These are phyloP conservation scores for Geum urbanum DNA, from an alignment of 306 rosid species.

Conservation along the genomic window DNA sequence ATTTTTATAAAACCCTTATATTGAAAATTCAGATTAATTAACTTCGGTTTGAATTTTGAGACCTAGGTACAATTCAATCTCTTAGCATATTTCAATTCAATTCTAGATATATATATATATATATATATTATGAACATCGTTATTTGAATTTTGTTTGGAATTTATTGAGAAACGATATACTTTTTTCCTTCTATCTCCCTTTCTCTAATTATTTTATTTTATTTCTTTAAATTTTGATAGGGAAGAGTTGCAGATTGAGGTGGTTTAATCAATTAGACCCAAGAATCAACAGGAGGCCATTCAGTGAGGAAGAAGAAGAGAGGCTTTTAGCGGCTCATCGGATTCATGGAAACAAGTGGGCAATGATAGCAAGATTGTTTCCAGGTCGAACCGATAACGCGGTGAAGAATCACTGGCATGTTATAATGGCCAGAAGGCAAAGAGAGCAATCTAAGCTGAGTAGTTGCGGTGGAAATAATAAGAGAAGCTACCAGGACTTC, in stretches of 20 bases:
- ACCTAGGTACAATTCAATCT: too few relatives aligned
- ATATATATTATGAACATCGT: too few relatives aligned
- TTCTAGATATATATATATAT: too few relatives aligned
- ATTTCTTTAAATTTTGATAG: conserved; percentile 24
- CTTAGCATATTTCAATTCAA: too few relatives aligned
- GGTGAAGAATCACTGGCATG: conserved; percentile 99
- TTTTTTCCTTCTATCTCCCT: background rate
- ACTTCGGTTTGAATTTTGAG: too few relatives aligned
- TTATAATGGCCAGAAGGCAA: conserved; percentile 87
- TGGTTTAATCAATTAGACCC: conserved; percentile 99
- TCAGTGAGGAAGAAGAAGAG: conserved; percentile 87
- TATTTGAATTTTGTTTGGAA: background rate
- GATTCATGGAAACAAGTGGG: conserved; percentile 95
- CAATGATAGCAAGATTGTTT: conserved; percentile 82
- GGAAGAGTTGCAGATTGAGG: conserved; percentile 90
- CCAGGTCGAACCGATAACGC: conserved; percentile 92
- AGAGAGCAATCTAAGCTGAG: conserved; percentile 72
- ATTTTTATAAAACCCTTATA: background rate
- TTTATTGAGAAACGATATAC: background rate
- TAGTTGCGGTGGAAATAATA: conserved; percentile 34
- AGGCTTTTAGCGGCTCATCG: conserved; percentile 74
- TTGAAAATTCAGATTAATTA: too few relatives aligned
- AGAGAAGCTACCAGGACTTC: conserved; percentile 51
- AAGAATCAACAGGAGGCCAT: conserved; percentile 84
- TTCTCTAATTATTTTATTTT: background rate